A percentile compares a stretch with the other conserved stretches of the same genome.
These are phyloP conservation scores for Rhizophagus prolifer DNA, from an alignment of 192 early-diverging fungal genomes.

Conservation along the genomic window DNA sequence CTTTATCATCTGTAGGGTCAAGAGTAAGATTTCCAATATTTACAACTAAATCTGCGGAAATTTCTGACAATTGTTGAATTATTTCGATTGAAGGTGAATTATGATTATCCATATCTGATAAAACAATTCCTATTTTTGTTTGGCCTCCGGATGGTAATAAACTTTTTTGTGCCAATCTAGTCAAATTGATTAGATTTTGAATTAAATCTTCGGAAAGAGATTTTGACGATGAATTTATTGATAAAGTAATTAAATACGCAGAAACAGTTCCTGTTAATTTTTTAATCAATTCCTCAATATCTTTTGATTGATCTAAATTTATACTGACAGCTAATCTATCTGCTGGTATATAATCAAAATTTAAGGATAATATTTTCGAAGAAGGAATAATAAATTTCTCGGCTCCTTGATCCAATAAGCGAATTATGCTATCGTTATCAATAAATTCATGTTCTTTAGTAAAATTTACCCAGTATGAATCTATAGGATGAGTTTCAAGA, in stretches of 20 bases:
- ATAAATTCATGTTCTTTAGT: background rate
- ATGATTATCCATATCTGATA: background rate
- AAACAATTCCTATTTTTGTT: conserved; percentile 7
- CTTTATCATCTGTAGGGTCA: background rate
- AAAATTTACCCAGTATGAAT: conserved; percentile 13
- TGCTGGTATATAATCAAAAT: conserved; percentile 9
- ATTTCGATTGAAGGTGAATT: background rate
- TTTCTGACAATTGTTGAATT: conserved; percentile 3
- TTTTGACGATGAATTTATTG: background rate
- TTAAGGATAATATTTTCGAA: background rate
- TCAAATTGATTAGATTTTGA: conserved; percentile 10
- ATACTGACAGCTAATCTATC: conserved; percentile 22
- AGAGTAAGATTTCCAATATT: conserved; percentile 17
- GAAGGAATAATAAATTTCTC: conserved; percentile 23
- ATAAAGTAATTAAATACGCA: conserved; percentile 16
- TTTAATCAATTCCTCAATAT: background rate
- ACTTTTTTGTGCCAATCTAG: conserved; percentile 3
- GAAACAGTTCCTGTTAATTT: conserved; percentile 15
- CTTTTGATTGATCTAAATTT: background rate
- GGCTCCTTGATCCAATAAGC: conserved; percentile 21
- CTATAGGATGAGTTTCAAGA: conserved; percentile 8
- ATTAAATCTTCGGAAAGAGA: conserved; percentile 1
- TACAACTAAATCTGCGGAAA: conserved; percentile 10
- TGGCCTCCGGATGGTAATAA: background rate
- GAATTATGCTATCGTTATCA: conserved; percentile 7